A percentile compares a stretch with the other conserved stretches of the same genome.
These are phyloP conservation scores for Meripilus lineatus DNA, from an alignment of 1,284 basidiomycete genomes.

Conservation along the genomic window DNA sequence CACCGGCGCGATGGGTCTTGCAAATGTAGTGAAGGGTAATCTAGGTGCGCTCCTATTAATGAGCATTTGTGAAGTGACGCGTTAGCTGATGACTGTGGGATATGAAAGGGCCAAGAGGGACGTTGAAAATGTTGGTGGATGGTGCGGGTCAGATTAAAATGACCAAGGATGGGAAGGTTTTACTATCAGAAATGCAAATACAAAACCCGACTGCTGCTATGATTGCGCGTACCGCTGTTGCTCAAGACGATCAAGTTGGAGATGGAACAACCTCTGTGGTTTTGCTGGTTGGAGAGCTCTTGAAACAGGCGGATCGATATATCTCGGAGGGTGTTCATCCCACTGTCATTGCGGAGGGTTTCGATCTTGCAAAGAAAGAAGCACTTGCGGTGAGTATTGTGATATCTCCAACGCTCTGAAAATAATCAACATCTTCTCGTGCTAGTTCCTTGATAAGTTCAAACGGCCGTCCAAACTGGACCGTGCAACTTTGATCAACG, in stretches of 20 bases:
- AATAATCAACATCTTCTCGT: neutral
- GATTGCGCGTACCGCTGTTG: constrained; percentile 97
- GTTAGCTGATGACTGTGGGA: constrained; percentile 6
- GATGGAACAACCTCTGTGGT: constrained; percentile 99
- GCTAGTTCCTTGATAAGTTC: constrained; percentile 89
- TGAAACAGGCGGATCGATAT: constrained; percentile 98
- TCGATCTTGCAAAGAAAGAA: constrained; percentile 97
- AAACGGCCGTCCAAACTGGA: constrained; percentile 75
- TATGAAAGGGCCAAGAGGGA: constrained; percentile 81
- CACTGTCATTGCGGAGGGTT: constrained; percentile 92
- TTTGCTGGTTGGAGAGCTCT: constrained; percentile 91
- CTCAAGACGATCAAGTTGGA: constrained; percentile 98
- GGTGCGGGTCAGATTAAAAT: constrained; percentile 99
- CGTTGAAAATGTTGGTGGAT: constrained; percentile 99
- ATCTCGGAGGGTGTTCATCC: constrained; percentile 99
- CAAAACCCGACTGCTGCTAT: constrained; percentile 99
- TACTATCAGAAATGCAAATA: constrained; percentile 99
- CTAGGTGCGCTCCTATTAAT: constrained; percentile 54
- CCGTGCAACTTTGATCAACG: constrained; percentile 87
- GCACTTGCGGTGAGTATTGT: constrained; percentile 66
- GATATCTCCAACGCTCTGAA: constrained; percentile 2
- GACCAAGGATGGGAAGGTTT: constrained; percentile 99
- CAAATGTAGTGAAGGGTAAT: constrained; percentile 96
- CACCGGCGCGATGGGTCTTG: constrained; percentile 94
- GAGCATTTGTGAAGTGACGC: constrained; percentile 6